These are phyloP conservation scores for Saccharum spontaneum DNA, from an alignment of 176 grass and related monocot species.

Conservation along the genomic window DNA sequence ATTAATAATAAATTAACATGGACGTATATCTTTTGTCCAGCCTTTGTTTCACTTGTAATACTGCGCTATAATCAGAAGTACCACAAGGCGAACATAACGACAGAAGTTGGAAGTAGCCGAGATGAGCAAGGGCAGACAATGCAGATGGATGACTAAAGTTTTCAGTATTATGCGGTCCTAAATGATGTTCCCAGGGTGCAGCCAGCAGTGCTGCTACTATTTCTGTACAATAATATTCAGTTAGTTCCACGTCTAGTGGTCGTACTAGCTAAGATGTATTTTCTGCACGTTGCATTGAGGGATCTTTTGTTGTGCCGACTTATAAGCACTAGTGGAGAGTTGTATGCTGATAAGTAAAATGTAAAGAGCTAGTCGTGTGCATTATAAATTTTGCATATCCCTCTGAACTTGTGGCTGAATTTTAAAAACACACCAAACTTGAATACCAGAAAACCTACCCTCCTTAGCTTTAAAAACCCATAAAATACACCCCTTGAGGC, in stretches of 20 bases:
- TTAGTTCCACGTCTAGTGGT: not conserved
- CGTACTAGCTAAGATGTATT: not conserved
- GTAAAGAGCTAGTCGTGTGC: not conserved
- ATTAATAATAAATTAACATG: not conserved
- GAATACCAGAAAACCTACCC: no score
- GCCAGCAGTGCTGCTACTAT: not conserved
- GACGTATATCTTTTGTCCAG: conserved; percentile 41
- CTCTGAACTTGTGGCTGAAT: no score
- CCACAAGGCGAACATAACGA: conserved; percentile 26
- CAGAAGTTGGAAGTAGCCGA: conserved; percentile 27
- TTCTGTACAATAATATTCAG: not conserved
- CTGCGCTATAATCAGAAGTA: conserved; percentile 62
- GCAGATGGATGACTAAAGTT: not conserved
- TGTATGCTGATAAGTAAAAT: not conserved
- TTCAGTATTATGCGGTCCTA: not conserved
- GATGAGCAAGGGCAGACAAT: conserved; percentile 44
- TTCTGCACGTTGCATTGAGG: not conserved
- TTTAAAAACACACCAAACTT: no score
- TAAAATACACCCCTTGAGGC: no score
- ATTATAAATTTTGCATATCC: not conserved
- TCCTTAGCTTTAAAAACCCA: no score
- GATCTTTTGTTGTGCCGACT: not conserved
- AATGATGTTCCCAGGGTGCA: not conserved
- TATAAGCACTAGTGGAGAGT: not conserved
- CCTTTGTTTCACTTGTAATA: conserved; percentile 70